Evolutionary conservation across 192 early-diverging fungal genomes (phyloP), one percentile per base, ranked within the genome.

Genomic region (Coemansia sp.): DNA sequence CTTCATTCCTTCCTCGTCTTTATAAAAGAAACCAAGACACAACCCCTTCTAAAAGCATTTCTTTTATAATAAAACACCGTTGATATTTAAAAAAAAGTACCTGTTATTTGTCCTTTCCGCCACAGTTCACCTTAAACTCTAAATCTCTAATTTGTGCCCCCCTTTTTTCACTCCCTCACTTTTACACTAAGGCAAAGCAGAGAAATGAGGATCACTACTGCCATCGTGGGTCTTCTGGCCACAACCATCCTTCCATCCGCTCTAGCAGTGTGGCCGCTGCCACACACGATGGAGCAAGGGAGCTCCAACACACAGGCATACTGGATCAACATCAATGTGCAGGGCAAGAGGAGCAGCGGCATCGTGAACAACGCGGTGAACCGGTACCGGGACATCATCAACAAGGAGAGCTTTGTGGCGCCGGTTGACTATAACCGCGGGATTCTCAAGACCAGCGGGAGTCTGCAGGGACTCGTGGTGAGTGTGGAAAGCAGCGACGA

Each of bases 251-350:
- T 52, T 11, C 77, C 77, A 3, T 64, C 69, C 15, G 77, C 62
- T 18, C 48, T 76, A 22, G 79, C 74, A 11, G 61, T 81, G 8
- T 81, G 79, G 79, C 79, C 79, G 2, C 68, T 81, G 9, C 79
- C 79, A 4, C 69, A 58, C 36, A 73, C 70, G 12, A 55, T 73
- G 7, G 36, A 49, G 22, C 70, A 81, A 36, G 74, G 79, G 61
- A 70, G 18, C n/a, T 65, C 67, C 0, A 82, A 76, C 41, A 82
- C 74, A 22, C 36, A 67, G 40, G 69, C 64, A 9, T 41, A 55
- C 58, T 62, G 52, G 64, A 62, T 74, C 15, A 61, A 47, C 64
- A 73, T 82, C 47, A 61, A 45, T 13, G 26, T 55, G 0, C 15
- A 76, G 7, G 79, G 79, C 42, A 47, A 61, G 1, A 32, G 57